A percentile compares a stretch with the other conserved stretches of the same genome.
These are phyloP conservation scores for Sonneratia caseolaris DNA, from an alignment of 345 rosid genomes.

Conservation along the genomic window DNA sequence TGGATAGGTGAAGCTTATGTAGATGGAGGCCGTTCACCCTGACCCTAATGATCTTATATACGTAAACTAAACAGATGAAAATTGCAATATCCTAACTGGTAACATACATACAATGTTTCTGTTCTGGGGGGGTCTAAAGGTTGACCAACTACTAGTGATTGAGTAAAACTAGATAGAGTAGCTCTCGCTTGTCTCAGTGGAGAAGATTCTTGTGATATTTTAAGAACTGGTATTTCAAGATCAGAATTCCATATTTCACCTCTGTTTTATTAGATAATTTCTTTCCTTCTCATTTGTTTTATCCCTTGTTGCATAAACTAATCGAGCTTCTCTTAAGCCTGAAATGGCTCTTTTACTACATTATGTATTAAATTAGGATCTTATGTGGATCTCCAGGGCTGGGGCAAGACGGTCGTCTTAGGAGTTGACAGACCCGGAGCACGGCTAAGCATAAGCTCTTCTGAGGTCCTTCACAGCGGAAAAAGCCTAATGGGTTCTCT, in stretches of 20 bases:
- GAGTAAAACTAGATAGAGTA: no score
- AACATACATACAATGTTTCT: neutral
- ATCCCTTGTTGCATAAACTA: neutral
- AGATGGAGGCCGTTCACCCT: no score
- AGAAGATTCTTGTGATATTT: neutral
- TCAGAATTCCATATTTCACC: neutral
- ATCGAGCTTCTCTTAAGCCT: neutral
- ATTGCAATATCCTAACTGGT: neutral
- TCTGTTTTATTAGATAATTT: neutral
- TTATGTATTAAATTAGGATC: neutral
- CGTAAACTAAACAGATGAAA: no score
- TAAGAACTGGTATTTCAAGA: neutral
- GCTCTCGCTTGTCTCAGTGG: no score
- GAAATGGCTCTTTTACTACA: neutral
- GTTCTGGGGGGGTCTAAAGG: neutral
- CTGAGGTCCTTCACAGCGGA: constrained; percentile 48
- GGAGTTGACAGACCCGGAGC: constrained; percentile 76
- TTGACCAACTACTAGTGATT: neutral
- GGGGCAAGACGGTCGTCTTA: constrained; percentile 76
- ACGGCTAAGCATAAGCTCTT: constrained; percentile 31
- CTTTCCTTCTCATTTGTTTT: neutral
- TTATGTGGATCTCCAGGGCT: constrained; percentile 38
- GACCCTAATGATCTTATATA: no score
- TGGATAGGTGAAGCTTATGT: neutral
- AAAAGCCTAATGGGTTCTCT: constrained; percentile 50